A percentile compares a stretch with the other conserved stretches of the same genome.
These are phyloP conservation scores for Globisporangium canariense DNA, from an alignment of 352 stramenopile genomes.

Conservation along the genomic window DNA sequence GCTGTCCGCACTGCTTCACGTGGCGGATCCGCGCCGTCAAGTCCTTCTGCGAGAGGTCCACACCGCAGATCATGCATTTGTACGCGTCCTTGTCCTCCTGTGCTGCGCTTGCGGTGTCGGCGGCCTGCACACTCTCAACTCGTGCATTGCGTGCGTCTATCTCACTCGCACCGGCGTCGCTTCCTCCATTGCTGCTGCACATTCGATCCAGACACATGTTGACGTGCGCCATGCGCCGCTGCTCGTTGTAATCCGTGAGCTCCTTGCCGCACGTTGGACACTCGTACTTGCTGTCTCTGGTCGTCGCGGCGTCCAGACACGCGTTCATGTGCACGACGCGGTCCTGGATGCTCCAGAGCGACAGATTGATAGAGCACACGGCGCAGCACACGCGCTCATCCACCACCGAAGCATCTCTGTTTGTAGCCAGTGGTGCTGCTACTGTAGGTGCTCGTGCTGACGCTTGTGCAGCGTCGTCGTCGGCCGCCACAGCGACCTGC, in stretches of 20 bases:
- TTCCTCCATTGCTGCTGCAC: constrained; percentile 8
- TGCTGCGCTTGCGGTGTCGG: not conserved
- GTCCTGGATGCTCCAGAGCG: constrained; percentile 39
- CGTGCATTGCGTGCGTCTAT: not conserved
- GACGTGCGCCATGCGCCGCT: constrained; percentile 58
- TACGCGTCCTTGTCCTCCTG: constrained; percentile 18
- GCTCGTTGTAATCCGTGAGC: constrained; percentile 65
- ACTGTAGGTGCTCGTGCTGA: not conserved
- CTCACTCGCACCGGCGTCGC: constrained; percentile 9
- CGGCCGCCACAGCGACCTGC: constrained; percentile 17
- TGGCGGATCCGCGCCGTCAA: constrained; percentile 63
- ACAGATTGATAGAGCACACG: constrained; percentile 64
- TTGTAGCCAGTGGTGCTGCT: not conserved
- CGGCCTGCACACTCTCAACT: not conserved
- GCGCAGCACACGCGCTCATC: constrained; percentile 36
- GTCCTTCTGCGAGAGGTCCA: constrained; percentile 35
- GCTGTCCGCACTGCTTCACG: constrained; percentile 70
- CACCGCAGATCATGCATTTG: constrained; percentile 68
- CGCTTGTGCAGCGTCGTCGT: too few species aligned
- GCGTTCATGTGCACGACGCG: constrained; percentile 68
- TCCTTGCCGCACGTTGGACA: constrained; percentile 57
- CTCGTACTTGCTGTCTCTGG: constrained; percentile 28
- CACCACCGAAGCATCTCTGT: not conserved
- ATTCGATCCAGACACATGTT: constrained; percentile 61
- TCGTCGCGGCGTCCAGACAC: constrained; percentile 51